A percentile compares a stretch with the other conserved stretches of the same genome.
These are phyloP conservation scores for Xylariaceae sp. DNA, from an alignment of 2,329 filamentous ascomycete species.

Conservation along the genomic window DNA sequence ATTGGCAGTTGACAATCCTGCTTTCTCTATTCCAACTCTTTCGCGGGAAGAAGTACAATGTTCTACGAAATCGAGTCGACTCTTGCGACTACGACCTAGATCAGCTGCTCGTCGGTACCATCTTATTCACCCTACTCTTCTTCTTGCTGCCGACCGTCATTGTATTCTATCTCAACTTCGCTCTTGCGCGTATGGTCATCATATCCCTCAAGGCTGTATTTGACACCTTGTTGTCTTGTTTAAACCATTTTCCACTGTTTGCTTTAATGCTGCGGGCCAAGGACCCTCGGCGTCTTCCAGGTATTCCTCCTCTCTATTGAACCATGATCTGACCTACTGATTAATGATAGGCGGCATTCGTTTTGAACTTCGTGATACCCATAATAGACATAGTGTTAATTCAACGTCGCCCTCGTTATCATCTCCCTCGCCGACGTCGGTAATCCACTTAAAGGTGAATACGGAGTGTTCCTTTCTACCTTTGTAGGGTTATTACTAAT, in stretches of 20 bases:
- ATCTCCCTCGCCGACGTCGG: slow-evolving; percentile 69
- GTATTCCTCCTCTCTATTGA: slow-evolving; percentile 50
- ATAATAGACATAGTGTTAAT: slow-evolving; percentile 54
- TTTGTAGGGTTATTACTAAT: slow-evolving; percentile 6
- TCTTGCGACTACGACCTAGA: slow-evolving; percentile 99
- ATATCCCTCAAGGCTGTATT: slow-evolving; percentile 90
- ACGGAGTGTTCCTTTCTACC: background rate
- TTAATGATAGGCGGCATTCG: slow-evolving; percentile 73
- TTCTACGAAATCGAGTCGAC: slow-evolving; percentile 95
- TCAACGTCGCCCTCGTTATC: slow-evolving; percentile 32
- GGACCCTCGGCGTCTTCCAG: slow-evolving; percentile 87
- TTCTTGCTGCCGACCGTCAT: slow-evolving; percentile 94
- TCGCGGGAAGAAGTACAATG: slow-evolving; percentile 96
- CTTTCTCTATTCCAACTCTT: slow-evolving; percentile 98
- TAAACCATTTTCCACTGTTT: slow-evolving; percentile 98
- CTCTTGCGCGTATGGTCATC: slow-evolving; percentile 90
- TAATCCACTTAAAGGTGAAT: slow-evolving; percentile 83
- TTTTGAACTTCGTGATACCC: slow-evolving; percentile 85
- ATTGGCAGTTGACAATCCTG: slow-evolving; percentile 98
- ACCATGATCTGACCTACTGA: slow-evolving; percentile 3
- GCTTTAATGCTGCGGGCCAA: slow-evolving; percentile 95
- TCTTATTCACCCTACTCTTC: slow-evolving; percentile 93
- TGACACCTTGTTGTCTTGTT: slow-evolving; percentile 88
- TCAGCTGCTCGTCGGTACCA: slow-evolving; percentile 93
- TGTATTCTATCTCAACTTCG: slow-evolving; percentile 97